phyloP scores from a whole-genome alignment of 331 rosid species.

The Malus hybrid region DNA sequence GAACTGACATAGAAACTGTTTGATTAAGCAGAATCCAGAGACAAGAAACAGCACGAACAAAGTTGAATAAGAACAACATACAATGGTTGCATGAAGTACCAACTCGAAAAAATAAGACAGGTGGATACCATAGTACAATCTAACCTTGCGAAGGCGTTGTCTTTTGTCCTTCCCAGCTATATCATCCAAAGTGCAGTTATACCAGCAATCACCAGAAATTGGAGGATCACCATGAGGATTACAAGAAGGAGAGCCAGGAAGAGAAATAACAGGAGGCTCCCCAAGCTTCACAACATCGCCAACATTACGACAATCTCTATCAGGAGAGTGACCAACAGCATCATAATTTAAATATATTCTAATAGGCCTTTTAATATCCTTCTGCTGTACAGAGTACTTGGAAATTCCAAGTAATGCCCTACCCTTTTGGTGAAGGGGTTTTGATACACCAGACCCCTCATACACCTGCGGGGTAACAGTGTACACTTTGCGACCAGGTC shows the following conservation, averaged over 20 bases:
- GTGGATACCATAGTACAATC: neutral
- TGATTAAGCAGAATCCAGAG: neutral
- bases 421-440: conserved; percentile 56
- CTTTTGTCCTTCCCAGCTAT: conserved; percentile 84
- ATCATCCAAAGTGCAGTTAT: conserved; percentile 90
- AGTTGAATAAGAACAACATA: neutral
- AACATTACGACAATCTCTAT: conserved; percentile 73
- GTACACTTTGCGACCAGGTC: conserved; percentile 84
- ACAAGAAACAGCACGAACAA: neutral
- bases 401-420: conserved; percentile 69
- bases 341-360: conserved; percentile 93
- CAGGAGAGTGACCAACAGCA: conserved; percentile 94
- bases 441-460: conserved; percentile 29
- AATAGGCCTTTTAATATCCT: conserved; percentile 66
- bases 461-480: conserved; percentile 87
- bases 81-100: neutral
- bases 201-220: conserved; percentile 91
- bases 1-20: neutral
- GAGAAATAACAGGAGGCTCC: conserved; percentile 62
- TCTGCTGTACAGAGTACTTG: conserved; percentile 27
- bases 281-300: conserved; percentile 95
- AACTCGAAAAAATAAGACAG: neutral
- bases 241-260: conserved; percentile 66
- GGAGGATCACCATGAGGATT: conserved; percentile 76
- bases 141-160: conserved; percentile 76